phyloP scores from a whole-genome alignment of 495 filamentous ascomycete species.

The Penicillium coprophilum region DNA sequence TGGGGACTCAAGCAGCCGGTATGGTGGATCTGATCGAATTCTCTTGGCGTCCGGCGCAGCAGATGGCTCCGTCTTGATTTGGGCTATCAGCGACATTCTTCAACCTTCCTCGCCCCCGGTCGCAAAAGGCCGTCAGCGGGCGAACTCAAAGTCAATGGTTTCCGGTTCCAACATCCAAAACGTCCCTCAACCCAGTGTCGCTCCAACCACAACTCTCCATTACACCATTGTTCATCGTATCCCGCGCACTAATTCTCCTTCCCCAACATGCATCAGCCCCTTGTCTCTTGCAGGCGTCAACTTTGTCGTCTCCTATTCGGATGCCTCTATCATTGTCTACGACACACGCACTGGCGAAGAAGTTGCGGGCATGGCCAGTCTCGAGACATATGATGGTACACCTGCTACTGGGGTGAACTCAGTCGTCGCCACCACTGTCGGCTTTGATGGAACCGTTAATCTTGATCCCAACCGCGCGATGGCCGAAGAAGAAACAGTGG shows the following conservation, averaged over 20 bases:
- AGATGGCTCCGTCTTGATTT: constrained; percentile 88
- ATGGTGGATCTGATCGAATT: constrained; percentile 78
- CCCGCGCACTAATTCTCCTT: constrained; percentile 65
- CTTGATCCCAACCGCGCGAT: constrained; percentile 63
- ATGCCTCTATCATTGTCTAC: constrained; percentile 86
- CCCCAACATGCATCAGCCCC: constrained; percentile 88
- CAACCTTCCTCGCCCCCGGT: constrained; percentile 77
- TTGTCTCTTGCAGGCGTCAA: constrained; percentile 82
- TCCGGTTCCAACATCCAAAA: constrained; percentile 87
- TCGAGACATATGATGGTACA: constrained; percentile 90
- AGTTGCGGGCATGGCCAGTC: constrained; percentile 83
- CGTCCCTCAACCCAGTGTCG: constrained; percentile 83
- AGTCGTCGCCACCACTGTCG: constrained; percentile 82
- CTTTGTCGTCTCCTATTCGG: constrained; percentile 89
- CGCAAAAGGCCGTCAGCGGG: constrained; percentile 67
- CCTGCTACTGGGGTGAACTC: constrained; percentile 81
- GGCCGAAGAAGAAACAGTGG: constrained; percentile 66
- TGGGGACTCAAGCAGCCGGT: constrained; percentile 62
- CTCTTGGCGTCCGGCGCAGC: constrained; percentile 89
- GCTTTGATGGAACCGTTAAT: constrained; percentile 66
- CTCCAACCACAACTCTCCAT: constrained; percentile 64
- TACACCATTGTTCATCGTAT: constrained; percentile 82
- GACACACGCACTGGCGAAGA: constrained; percentile 91
- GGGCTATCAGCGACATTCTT: constrained; percentile 91
- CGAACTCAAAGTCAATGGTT: constrained; percentile 88